These are phyloP conservation scores for Candida silvatica DNA, from an alignment of 805 yeast genomes.

Conservation along the genomic window DNA sequence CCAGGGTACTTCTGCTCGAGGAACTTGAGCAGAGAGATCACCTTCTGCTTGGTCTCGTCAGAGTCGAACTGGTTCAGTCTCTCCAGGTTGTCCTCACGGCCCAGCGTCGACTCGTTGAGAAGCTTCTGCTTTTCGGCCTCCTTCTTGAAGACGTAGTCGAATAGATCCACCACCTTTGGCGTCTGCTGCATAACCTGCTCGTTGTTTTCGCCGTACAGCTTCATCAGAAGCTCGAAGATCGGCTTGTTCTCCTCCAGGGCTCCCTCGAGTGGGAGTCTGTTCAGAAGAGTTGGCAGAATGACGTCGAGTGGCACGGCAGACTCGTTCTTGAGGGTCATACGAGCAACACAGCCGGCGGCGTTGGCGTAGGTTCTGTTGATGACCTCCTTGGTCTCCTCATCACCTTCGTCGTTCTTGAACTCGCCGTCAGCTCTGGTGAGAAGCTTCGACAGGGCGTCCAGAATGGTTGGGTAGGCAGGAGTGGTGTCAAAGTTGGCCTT, in stretches of 20 bases:
- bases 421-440: slow-evolving; percentile 74
- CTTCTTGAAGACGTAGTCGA: slow-evolving; percentile 63
- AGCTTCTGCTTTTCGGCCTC: slow-evolving; percentile 68
- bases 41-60: slow-evolving; percentile 56
- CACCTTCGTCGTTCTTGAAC: slow-evolving; percentile 52
- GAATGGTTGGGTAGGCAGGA: slow-evolving; percentile 56
- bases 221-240: slow-evolving; percentile 68
- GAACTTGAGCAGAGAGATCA: slow-evolving; percentile 63
- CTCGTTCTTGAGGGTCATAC: slow-evolving; percentile 73
- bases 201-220: slow-evolving; percentile 52
- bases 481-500: slow-evolving; percentile 46
- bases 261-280: slow-evolving; percentile 76
- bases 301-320: slow-evolving; percentile 68
- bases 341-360: slow-evolving; percentile 95
- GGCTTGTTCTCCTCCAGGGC: slow-evolving; percentile 93
- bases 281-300: slow-evolving; percentile 63
- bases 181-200: slow-evolving; percentile 46
- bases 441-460: slow-evolving; percentile 60
- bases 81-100: slow-evolving; percentile 78
- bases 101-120: slow-evolving; percentile 67
- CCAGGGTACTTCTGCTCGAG: slow-evolving; percentile 61
- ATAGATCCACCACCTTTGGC: slow-evolving; percentile 55
- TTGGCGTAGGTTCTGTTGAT: slow-evolving; percentile 83
- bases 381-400: slow-evolving; percentile 71
- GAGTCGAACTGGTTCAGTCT: slow-evolving; percentile 70